These are phyloP conservation scores for Tarenaya hassleriana DNA, from an alignment of 345 rosid species.

Conservation along the genomic window DNA sequence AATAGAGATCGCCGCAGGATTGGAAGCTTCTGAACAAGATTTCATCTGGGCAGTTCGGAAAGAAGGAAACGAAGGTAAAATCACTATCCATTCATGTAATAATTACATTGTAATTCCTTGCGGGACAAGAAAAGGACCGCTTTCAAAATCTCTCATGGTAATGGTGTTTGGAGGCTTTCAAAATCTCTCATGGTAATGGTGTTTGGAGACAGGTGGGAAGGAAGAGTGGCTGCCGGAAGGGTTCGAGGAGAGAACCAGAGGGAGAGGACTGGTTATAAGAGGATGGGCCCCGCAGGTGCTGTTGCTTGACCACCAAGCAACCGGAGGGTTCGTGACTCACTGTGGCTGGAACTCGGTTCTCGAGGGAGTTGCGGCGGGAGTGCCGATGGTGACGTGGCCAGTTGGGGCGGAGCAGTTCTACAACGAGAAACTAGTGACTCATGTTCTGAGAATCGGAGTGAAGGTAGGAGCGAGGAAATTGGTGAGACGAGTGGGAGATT, in stretches of 20 bases:
- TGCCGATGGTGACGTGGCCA: slow-evolving; percentile 51
- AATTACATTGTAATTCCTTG: too few relatives aligned
- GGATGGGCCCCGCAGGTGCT: slow-evolving; percentile 49
- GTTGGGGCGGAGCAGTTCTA: slow-evolving; percentile 38
- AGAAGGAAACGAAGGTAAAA: slow-evolving; percentile 7
- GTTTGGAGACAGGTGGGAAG: not conserved
- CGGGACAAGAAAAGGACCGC: too few relatives aligned
- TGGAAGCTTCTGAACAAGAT: slow-evolving; percentile 34
- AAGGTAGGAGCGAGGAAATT: slow-evolving; percentile 31
- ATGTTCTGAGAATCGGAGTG: slow-evolving; percentile 35
- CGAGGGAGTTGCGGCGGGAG: slow-evolving; percentile 36
- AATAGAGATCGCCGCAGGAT: slow-evolving; percentile 34
- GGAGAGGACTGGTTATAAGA: slow-evolving; percentile 29
- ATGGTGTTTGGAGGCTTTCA: too few relatives aligned
- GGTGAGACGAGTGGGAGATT: slow-evolving; percentile 8
- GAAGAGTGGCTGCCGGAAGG: slow-evolving; percentile 36
- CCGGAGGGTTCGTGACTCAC: slow-evolving; percentile 42
- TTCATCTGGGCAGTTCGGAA: slow-evolving; percentile 42
- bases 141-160: too few relatives aligned
- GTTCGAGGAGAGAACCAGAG: slow-evolving; percentile 31
- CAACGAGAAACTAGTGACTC: slow-evolving; percentile 36
- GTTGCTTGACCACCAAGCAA: slow-evolving; percentile 42
- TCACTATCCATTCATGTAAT: too few relatives aligned
- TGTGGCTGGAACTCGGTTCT: slow-evolving; percentile 54
- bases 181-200: too few relatives aligned